phyloP scores from a whole-genome alignment of 139 green algal genomes.

The Volvox africanus region DNA sequence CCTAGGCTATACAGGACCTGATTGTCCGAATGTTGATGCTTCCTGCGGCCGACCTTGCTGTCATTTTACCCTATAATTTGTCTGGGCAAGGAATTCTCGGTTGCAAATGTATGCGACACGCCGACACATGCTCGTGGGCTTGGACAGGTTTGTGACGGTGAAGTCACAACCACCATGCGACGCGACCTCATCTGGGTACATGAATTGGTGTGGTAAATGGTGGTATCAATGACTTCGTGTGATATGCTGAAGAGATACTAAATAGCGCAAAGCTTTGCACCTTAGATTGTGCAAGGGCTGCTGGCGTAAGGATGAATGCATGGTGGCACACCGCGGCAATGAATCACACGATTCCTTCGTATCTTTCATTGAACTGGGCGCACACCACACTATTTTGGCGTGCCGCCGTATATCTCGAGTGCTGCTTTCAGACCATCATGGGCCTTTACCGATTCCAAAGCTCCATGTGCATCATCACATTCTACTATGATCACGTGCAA shows the following conservation, averaged over 20 bases:
- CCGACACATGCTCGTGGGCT: conserved; percentile 2
- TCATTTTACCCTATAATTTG: not conserved
- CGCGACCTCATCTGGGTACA: conserved; percentile 8
- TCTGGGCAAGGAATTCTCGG: not conserved
- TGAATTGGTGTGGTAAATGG: not conserved
- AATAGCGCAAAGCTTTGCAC: not conserved
- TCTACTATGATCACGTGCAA: conserved; percentile 8
- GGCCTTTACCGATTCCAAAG: conserved; percentile 13
- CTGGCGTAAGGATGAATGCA: not conserved
- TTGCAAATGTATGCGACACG: conserved; percentile 10
- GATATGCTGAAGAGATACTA: conserved; percentile 9
- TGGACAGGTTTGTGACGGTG: conserved; percentile 27
- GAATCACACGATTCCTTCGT: conserved; percentile 26
- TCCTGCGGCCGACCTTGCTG: not conserved
- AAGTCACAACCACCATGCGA: not conserved
- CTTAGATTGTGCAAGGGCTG: not conserved
- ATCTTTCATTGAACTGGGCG: conserved; percentile 29
- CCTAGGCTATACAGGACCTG: conserved; percentile 11
- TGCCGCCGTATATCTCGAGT: conserved; percentile 18
- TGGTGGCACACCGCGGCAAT: conserved; percentile 8
- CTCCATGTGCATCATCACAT: conserved; percentile 25
- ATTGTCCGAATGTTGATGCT: conserved; percentile 3
- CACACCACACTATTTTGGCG: conserved; percentile 10
- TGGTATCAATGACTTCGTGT: conserved; percentile 30
- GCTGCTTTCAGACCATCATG: conserved; percentile 27